These are phyloP conservation scores for Lipomyces kockii DNA, from an alignment of 805 yeast genomes.

Conservation along the genomic window DNA sequence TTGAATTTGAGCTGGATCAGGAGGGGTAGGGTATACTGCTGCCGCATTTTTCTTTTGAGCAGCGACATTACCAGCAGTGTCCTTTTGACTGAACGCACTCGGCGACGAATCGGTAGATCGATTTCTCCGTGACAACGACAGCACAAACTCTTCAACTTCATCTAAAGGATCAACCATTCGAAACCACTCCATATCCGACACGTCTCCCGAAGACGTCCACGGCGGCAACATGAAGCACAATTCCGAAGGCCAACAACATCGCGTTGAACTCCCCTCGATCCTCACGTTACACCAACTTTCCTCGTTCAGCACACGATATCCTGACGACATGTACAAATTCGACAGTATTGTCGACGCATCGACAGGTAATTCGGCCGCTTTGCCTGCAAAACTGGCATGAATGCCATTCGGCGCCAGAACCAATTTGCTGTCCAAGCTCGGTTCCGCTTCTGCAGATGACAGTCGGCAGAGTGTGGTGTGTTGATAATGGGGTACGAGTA, in stretches of 20 bases:
- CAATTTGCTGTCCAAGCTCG: conserved; percentile 17
- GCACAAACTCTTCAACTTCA: conserved; percentile 32
- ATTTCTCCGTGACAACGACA: conserved; percentile 16
- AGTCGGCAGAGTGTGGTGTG: conserved; percentile 16
- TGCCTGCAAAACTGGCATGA: conserved; percentile 19
- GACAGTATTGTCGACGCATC: conserved; percentile 30
- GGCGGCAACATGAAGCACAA: conserved; percentile 35
- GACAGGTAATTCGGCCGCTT: conserved; percentile 20
- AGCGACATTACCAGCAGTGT: not conserved
- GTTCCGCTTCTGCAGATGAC: conserved; percentile 6
- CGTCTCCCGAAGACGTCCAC: conserved; percentile 10
- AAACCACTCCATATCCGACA: conserved; percentile 36
- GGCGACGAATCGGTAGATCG: conserved; percentile 16
- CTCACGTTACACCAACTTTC: conserved; percentile 28
- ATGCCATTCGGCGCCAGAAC: conserved; percentile 33
- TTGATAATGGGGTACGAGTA: conserved; percentile 29
- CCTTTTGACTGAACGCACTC: conserved; percentile 6
- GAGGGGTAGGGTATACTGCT: conserved; percentile 46
- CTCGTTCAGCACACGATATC: conserved; percentile 26
- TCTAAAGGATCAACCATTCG: conserved; percentile 36
- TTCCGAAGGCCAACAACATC: conserved; percentile 41
- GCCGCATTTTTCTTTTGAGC: conserved; percentile 23
- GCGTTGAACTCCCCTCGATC: conserved; percentile 23
- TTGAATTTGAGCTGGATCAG: conserved; percentile 41
- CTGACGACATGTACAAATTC: conserved; percentile 23